A percentile compares a stretch with the other conserved stretches of the same genome.
Conservation (phyloP, 306 rosid genomes). For the Vachellia pachyceras region DNA sequence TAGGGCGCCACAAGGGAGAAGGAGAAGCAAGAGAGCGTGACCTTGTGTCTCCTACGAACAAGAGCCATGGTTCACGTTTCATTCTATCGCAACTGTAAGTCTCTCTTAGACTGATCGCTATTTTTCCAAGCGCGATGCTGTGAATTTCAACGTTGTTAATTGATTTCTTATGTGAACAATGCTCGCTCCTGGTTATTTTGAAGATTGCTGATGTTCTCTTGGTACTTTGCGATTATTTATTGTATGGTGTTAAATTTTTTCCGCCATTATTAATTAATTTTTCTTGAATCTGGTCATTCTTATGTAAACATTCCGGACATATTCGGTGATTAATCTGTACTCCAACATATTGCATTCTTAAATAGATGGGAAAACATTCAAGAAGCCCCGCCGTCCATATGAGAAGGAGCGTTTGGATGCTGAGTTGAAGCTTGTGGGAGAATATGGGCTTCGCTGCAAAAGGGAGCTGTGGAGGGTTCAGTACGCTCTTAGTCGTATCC, state of each 20-base stretch:
- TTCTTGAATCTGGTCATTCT: background rate
- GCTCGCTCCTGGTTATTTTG: background rate
- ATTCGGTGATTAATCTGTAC: background rate
- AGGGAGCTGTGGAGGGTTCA: conserved; percentile 65
- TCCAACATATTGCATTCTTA: background rate
- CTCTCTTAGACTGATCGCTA: background rate
- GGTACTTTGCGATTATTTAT: background rate
- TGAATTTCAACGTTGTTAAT: background rate
- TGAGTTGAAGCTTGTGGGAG: conserved; percentile 61
- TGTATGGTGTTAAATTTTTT: background rate
- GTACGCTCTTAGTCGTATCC: conserved; percentile 58
- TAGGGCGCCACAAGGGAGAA: conserved; percentile 8
- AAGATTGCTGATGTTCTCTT: background rate
- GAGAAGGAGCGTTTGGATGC: conserved; percentile 74
- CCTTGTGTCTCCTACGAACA: conserved; percentile 27
- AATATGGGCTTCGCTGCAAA: conserved; percentile 62
- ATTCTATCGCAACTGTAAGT: conserved; percentile 60
- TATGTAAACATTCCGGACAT: background rate
- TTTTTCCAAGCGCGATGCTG: background rate
- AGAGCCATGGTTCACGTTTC: conserved; percentile 60
- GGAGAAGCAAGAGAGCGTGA: background rate
- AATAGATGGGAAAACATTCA: conserved; percentile 68
- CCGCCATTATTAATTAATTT: background rate
- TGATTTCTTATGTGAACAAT: background rate
- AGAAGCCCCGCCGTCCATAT: conserved; percentile 73